A percentile compares a stretch with the other conserved stretches of the same genome.
These are phyloP conservation scores for Leishmania arabica DNA, from an alignment of 208 protist genomes.

Conservation along the genomic window DNA sequence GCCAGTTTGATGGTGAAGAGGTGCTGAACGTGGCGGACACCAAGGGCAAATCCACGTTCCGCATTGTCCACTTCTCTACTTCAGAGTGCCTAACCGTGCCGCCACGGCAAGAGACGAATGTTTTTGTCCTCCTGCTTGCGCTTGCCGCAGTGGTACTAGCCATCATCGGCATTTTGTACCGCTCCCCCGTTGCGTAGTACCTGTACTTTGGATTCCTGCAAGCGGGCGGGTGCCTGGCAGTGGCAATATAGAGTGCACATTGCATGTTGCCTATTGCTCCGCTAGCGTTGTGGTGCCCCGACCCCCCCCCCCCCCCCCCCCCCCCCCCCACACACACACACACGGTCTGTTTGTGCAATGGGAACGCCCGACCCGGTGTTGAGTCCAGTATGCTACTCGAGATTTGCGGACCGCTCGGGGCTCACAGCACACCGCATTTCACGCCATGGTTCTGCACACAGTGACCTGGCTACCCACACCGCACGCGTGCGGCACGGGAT, in stretches of 20 bases:
- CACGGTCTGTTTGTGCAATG: background rate
- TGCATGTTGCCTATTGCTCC: background rate
- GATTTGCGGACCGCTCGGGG: background rate
- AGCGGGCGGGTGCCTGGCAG: background rate
- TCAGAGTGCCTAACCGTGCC: constrained; percentile 21
- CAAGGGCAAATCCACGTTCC: background rate
- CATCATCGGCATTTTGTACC: background rate
- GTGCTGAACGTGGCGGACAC: constrained; percentile 1
- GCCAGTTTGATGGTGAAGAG: constrained; percentile 66
- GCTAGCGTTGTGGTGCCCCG: background rate
- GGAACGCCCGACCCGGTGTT: background rate
- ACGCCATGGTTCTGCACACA: background rate
- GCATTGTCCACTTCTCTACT: constrained; percentile 10
- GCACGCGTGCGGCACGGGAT: background rate
- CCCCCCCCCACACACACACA: no score
- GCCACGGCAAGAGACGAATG: constrained; percentile 15
- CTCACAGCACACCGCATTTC: background rate
- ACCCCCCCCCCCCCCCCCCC: background rate
- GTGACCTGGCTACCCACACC: background rate
- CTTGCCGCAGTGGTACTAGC: background rate
- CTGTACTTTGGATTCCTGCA: background rate
- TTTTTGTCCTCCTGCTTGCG: background rate
- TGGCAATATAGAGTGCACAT: background rate
- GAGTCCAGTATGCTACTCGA: background rate
- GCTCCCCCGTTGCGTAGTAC: background rate